Percentiles rank a stretch among this genome's conserved stretches.
Evolutionary conservation across 1,284 basidiomycete species (phyloP).

Genomic region (Earliella scabrosa): DNA sequence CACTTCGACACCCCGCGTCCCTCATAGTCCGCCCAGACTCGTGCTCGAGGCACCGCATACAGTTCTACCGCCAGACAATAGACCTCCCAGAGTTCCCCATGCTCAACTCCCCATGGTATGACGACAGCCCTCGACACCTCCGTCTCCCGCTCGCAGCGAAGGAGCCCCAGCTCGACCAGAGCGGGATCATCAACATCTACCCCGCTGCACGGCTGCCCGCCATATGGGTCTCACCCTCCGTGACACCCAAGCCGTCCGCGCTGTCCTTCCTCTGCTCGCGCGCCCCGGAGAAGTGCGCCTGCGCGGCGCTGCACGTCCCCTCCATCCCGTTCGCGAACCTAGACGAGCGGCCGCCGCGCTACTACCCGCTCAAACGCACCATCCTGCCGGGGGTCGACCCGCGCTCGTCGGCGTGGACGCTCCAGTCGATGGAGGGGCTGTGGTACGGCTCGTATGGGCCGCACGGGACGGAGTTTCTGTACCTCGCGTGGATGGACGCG

Average conservation of each 20-base stretch:
- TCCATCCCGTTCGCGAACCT: constrained; percentile 19
- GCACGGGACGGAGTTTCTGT: constrained; percentile 27
- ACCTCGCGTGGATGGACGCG: constrained; percentile 17
- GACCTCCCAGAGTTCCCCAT: constrained; percentile 27
- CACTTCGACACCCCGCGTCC: constrained; percentile 7
- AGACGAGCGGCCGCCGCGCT: constrained; percentile 19
- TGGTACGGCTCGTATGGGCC: constrained; percentile 28
- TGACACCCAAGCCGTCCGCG: constrained; percentile 18
- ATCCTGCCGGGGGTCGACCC: constrained; percentile 13
- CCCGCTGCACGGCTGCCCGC: constrained; percentile 29
- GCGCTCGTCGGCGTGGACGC: constrained; percentile 6
- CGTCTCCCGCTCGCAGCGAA: constrained; percentile 13
- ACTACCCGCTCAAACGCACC: constrained; percentile 25
- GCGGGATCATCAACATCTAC: constrained; percentile 22
- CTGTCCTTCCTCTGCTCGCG: constrained; percentile 22
- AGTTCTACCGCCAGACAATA: constrained; percentile 23
- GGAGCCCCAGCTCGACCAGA: constrained; percentile 15
- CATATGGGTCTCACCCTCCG: constrained; percentile 21
- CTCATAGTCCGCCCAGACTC: constrained; percentile 17
- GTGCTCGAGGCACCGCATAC: constrained; percentile 19
- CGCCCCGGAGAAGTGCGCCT: neutral
- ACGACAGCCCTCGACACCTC: constrained; percentile 18
- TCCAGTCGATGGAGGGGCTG: constrained; percentile 20
- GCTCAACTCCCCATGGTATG: constrained; percentile 22
- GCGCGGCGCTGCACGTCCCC: constrained; percentile 10